A percentile compares a stretch with the other conserved stretches of the same genome.
Conservation (phyloP, 2,329 filamentous ascomycete genomes). For the Cordyceps javanica region DNA sequence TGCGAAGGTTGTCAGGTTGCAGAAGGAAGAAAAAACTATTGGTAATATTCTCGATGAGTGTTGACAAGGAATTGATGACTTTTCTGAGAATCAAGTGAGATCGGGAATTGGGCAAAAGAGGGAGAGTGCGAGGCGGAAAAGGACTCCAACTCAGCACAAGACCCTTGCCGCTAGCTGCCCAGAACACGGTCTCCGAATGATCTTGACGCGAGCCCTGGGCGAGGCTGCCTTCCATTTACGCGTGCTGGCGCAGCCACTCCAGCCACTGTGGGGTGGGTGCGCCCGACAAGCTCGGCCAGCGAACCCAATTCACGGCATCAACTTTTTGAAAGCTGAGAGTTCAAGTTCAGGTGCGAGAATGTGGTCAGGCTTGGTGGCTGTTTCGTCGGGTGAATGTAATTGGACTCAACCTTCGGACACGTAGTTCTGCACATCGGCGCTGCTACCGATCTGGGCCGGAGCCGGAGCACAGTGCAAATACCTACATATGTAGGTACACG, state of each 20-base stretch:
- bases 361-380: no score
- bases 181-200: not conserved
- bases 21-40: not conserved
- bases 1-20: not conserved
- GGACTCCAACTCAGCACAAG: not conserved
- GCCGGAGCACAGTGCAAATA: not conserved
- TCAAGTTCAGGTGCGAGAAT: not conserved
- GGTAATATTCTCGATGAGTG: not conserved
- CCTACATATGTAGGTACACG: no score
- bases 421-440: not conserved
- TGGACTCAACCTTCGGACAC: no score
- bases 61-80: not conserved
- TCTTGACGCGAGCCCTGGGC: conserved; percentile 4
- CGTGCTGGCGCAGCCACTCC: conserved; percentile 2
- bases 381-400: no score
- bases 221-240: conserved; percentile 10
- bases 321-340: no score
- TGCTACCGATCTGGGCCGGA: not conserved
- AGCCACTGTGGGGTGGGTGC: conserved; percentile 1
- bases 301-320: not conserved
- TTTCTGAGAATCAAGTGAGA: not conserved
- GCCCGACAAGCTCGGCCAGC: not conserved
- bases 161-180: not conserved
- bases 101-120: not conserved
- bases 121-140: not conserved